These are phyloP conservation scores for Xerocomellus intermedius DNA, from an alignment of 768 basidiomycete genomes.

Conservation along the genomic window DNA sequence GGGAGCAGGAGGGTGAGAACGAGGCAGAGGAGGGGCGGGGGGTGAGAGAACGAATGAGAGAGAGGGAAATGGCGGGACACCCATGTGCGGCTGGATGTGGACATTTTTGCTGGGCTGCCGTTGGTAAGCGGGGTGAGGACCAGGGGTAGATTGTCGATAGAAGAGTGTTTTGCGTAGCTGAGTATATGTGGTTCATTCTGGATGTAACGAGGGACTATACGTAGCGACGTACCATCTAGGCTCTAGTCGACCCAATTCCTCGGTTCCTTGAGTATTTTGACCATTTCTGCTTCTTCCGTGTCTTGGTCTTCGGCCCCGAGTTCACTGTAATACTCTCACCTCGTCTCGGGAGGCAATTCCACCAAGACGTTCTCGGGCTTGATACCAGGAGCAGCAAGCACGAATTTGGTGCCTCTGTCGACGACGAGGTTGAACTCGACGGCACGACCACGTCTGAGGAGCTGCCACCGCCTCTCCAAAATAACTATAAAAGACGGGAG, in stretches of 20 bases:
- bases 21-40: conserved; percentile 12
- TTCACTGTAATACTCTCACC: conserved; percentile 69
- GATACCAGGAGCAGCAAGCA: conserved; percentile 56
- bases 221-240: neutral
- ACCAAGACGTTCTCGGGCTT: conserved; percentile 65
- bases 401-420: conserved; percentile 69
- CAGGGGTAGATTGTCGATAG: neutral
- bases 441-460: conserved; percentile 49
- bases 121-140: conserved; percentile 6
- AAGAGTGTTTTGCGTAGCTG: too few relatives aligned
- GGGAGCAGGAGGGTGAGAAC: conserved; percentile 15
- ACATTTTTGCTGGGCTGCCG: conserved; percentile 73
- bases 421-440: conserved; percentile 67
- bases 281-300: conserved; percentile 49
- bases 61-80: conserved; percentile 43
- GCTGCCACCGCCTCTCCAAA: conserved; percentile 49
- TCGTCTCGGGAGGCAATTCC: conserved; percentile 60
- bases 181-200: too few relatives aligned
- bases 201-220: neutral
- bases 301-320: conserved; percentile 45
- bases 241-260: conserved; percentile 16
- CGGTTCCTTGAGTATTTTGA: conserved; percentile 43
- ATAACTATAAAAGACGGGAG: conserved; percentile 48
- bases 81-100: conserved; percentile 81
- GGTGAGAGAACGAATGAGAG: neutral